Conservation (phyloP, 352 stramenopile species). For the Phytopythium ostracodes region DNA sequence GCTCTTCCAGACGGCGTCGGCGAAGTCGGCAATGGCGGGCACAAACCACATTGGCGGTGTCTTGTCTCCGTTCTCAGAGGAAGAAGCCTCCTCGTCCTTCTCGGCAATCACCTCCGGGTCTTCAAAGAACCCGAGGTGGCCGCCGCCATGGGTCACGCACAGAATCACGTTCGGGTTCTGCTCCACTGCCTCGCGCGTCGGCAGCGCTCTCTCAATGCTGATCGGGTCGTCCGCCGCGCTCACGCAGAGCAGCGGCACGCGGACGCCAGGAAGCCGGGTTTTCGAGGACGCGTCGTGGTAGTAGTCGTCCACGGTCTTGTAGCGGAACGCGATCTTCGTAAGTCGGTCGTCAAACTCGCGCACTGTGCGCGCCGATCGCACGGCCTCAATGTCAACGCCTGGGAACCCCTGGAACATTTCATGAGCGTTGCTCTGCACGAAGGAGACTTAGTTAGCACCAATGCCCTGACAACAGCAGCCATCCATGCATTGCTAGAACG, state of each 20-base stretch:
- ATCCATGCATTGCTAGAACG: neutral
- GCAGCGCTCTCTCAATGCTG: conserved; percentile 32
- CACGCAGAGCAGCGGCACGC: conserved; percentile 57
- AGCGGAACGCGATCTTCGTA: conserved; percentile 53
- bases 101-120: conserved; percentile 14
- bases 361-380: conserved; percentile 33
- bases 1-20: conserved; percentile 34
- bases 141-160: conserved; percentile 53
- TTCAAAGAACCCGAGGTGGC: conserved; percentile 72
- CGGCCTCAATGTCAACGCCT: conserved; percentile 34
- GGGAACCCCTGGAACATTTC: conserved; percentile 44
- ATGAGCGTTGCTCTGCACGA: conserved; percentile 31
- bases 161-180: conserved; percentile 63
- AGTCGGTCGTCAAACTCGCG: conserved; percentile 62
- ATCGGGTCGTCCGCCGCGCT: conserved; percentile 65
- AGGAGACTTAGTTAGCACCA: neutral
- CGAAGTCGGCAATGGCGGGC: conserved; percentile 48
- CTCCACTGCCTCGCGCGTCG: conserved; percentile 21
- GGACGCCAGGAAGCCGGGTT: conserved; percentile 28
- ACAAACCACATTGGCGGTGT: conserved; percentile 37
- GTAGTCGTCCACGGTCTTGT: conserved; percentile 55
- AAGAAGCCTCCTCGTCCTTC: conserved; percentile 1
- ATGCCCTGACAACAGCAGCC: no score
- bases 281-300: conserved; percentile 50
- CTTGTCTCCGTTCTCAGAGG: conserved; percentile 4